Percentiles rank a stretch among this genome's conserved stretches.
phyloP scores from a whole-genome alignment of 2,329 filamentous ascomycete genomes.

The Penicillium aurantiogriseum region DNA sequence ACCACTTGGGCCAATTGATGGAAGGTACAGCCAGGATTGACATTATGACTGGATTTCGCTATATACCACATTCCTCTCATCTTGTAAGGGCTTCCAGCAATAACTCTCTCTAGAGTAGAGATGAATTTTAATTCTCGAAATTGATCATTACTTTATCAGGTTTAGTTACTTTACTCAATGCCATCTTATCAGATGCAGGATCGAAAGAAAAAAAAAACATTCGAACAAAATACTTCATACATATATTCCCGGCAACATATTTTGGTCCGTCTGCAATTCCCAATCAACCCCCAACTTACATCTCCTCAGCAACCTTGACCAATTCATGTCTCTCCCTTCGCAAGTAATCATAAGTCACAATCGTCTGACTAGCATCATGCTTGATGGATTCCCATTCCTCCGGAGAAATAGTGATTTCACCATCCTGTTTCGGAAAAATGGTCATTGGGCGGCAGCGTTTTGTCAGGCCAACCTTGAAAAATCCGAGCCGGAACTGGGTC shows the following conservation, averaged over 20 bases:
- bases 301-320: neutral
- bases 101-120: neutral
- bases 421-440: slow-evolving; percentile 20
- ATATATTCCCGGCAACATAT: neutral
- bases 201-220: neutral
- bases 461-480: slow-evolving; percentile 14
- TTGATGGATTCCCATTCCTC: slow-evolving; percentile 17
- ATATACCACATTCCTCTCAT: too few species aligned
- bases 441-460: slow-evolving; percentile 18
- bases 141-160: neutral
- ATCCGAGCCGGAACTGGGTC: slow-evolving; percentile 16
- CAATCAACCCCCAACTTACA: neutral
- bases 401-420: slow-evolving; percentile 14
- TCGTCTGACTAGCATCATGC: neutral
- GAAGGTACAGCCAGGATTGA: neutral
- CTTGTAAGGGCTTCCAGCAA: neutral
- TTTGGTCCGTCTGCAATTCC: too few species aligned
- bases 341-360: slow-evolving; percentile 1
- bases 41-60: too few species aligned
- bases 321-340: neutral
- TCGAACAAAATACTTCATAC: neutral
- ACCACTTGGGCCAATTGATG: neutral
- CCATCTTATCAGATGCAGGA: neutral
- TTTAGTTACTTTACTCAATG: neutral
- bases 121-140: neutral